Conservation (phyloP, 1,284 basidiomycete genomes). For the Austroboletus rostrupii region DNA sequence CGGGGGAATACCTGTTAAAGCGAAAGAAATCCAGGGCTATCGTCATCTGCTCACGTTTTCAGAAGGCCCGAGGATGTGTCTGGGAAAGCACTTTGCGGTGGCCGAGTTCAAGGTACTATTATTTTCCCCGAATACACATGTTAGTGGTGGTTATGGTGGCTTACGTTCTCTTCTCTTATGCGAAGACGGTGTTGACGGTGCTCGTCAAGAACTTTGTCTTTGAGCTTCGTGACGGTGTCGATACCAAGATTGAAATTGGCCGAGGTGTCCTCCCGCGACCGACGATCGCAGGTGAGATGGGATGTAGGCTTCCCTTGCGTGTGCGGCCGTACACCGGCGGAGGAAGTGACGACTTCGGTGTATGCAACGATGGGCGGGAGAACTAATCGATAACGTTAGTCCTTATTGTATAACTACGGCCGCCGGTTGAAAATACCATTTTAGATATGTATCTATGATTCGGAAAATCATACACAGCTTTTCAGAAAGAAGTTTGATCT, state of each 20-base stretch:
- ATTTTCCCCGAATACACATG: not conserved
- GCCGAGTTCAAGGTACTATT: slow-evolving; percentile 44
- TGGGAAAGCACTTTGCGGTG: slow-evolving; percentile 40
- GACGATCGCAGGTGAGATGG: not conserved
- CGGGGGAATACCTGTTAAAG: slow-evolving; percentile 18
- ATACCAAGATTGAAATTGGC: not conserved
- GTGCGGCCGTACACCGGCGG: not conserved
- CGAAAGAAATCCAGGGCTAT: slow-evolving; percentile 38
- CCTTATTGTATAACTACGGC: no score
- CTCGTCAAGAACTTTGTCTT: slow-evolving; percentile 17
- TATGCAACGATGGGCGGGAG: no score
- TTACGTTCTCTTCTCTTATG: no score
- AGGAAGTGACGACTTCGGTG: not conserved
- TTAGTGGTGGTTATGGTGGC: not conserved
- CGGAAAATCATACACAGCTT: no score
- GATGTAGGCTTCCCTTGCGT: not conserved
- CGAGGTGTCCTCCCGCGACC: not conserved
- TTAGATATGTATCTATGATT: no score
- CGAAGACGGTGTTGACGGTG: slow-evolving; percentile 18
- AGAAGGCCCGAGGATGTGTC: slow-evolving; percentile 39
- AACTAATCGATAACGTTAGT: no score
- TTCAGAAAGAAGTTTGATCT: no score
- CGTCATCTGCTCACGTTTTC: slow-evolving; percentile 39
- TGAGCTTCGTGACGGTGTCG: not conserved
- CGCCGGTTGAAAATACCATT: no score